Evolutionary conservation across 768 basidiomycete species (phyloP).

Genomic region (Rossbeevera mucosa): DNA sequence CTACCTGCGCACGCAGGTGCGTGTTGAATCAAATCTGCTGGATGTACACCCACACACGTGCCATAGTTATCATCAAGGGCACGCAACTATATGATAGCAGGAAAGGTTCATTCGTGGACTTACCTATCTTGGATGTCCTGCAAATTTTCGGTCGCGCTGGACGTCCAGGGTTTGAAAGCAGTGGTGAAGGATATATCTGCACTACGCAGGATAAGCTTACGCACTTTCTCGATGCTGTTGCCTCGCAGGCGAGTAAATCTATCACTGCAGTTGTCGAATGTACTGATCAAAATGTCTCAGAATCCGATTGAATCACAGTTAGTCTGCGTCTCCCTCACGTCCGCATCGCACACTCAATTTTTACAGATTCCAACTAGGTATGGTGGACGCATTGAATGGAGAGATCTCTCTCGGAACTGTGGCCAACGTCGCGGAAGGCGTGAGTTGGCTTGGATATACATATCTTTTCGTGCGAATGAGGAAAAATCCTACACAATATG

Average conservation of each 20-base stretch:
- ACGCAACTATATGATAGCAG: conserved; percentile 93
- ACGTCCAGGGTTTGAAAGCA: conserved; percentile 78
- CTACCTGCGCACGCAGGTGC: conserved; percentile 93
- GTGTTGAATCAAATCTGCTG: conserved; percentile 14
- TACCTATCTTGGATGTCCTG: conserved; percentile 91
- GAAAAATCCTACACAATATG: conserved; percentile 84
- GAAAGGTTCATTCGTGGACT: conserved; percentile 85
- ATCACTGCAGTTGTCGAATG: background rate
- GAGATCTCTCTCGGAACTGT: conserved; percentile 96
- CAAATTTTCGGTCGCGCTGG: conserved; percentile 98
- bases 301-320: conserved; percentile 96
- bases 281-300: conserved; percentile 34
- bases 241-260: conserved; percentile 61
- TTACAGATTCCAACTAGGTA: conserved; percentile 69
- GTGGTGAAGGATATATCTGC: conserved; percentile 96
- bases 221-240: conserved; percentile 85
- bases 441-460: conserved; percentile 95
- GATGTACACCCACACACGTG: conserved; percentile 7
- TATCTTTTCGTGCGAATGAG: conserved; percentile 95
- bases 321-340: conserved; percentile 19
- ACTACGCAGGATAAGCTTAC: conserved; percentile 90
- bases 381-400: conserved; percentile 90
- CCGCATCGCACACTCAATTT: background rate
- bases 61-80: conserved; percentile 88
- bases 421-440: conserved; percentile 76